Conservation (phyloP, 2,329 filamentous ascomycete species). For the Zasmidium cellare region DNA sequence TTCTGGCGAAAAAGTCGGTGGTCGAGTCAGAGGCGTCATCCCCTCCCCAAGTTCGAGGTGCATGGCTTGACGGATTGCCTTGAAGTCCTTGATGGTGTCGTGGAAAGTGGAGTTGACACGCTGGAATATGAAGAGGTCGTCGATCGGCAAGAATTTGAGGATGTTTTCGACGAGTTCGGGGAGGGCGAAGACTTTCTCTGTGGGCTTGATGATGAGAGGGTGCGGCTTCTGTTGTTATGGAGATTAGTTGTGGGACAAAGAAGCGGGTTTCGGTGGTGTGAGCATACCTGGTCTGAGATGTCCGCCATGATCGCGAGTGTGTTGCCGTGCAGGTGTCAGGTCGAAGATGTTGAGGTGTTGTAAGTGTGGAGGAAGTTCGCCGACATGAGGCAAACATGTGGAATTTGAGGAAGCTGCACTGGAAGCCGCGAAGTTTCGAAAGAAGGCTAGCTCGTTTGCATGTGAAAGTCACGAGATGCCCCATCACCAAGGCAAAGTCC, state of each 20-base stretch:
- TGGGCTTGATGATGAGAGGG: not conserved
- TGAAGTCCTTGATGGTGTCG: slow-evolving; percentile 4
- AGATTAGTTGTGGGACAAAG: no score
- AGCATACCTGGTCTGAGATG: not conserved
- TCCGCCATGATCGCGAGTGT: not conserved
- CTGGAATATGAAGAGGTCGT: slow-evolving; percentile 5
- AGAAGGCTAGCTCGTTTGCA: not conserved
- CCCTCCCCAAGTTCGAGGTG: not conserved
- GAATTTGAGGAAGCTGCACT: no score
- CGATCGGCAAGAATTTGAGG: not conserved
- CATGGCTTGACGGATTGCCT: slow-evolving; percentile 1
- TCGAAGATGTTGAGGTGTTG: not conserved
- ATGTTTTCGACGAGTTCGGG: slow-evolving; percentile 11
- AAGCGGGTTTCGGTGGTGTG: no score
- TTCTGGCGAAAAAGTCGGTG: no score
- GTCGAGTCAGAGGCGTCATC: not conserved
- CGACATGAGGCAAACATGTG: no score
- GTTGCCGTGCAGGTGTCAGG: not conserved
- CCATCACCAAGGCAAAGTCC: not conserved
- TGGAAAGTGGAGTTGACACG: slow-evolving; percentile 9
- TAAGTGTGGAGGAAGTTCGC: not conserved
- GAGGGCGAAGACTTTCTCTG: slow-evolving; percentile 6
- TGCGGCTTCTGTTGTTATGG: no score
- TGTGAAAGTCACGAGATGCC: not conserved
- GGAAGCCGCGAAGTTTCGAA: not conserved